Base-by-base conservation (phyloP, 768 basidiomycete species). In the Mycena maculata region DNA sequence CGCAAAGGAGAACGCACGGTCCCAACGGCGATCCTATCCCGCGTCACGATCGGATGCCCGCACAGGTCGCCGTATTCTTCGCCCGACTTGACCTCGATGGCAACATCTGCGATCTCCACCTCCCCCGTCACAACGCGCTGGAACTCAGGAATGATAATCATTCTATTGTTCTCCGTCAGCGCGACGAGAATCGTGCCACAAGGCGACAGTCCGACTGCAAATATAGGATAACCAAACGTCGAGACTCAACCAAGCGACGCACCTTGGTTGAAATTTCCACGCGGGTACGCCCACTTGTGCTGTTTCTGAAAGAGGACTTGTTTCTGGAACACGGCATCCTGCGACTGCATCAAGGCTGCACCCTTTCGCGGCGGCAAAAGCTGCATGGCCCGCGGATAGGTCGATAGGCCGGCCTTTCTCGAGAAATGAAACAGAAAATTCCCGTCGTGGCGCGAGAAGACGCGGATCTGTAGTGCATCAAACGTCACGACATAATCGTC, bases 361-460 rank as follows among this genome's bases (percentile, higher is more conserved):
- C 22, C 30, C 4, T 16, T 18, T 23, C 60, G 20, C 13, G 50
- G 50, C 0, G 60, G 60, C 16, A 41, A 22, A 13, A 62, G 49
- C 23, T 62, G 60, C 1, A 45, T 30, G 4, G 41, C 60, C 2
- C 30, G n/a, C 2, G 60, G 50, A 9, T 15, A 9, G 10, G 10
- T 15, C 11, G 50, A n/a, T 1, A 23, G 28, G n/a, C n/a, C 18
- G 10, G 11, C 22, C 10, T 20, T 25, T n/a, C 38, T 27, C 2
- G 53, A 63, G 25, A 63, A 47, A 23, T 63, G 52, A 33, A 47
- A 56, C 15, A 63, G 16, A 16, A 63, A 63, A 8, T 54, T 54
- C 18, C 61, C 61, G 36, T 63, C 61, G 33, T 56, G 52, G 7
- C 52, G 61, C 30, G 61, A 55, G 54, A 55, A 63, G 13, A 63